Evolutionary conservation across 192 early-diverging fungal species (phyloP).

Genomic region (Borealophlyctis nickersoniae): DNA sequence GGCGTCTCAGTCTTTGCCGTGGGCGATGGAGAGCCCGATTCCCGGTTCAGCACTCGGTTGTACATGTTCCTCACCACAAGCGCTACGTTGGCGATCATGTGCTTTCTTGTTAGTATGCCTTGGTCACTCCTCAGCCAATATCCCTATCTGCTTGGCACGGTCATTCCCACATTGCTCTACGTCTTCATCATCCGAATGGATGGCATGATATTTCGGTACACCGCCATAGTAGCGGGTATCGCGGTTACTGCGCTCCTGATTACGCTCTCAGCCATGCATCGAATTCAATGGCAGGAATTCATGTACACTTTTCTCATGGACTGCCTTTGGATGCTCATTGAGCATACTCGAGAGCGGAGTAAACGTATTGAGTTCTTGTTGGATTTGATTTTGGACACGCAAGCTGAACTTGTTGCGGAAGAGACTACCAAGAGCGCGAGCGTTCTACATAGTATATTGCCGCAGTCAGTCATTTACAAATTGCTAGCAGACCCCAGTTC

Average conservation of each 20-base stretch:
- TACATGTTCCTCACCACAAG: slow-evolving; percentile 9
- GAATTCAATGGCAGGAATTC: slow-evolving; percentile 23
- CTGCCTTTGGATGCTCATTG: slow-evolving; percentile 15
- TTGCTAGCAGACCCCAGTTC: slow-evolving; percentile 36
- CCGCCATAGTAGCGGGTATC: neutral
- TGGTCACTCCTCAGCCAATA: slow-evolving; percentile 15
- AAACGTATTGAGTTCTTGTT: slow-evolving; percentile 28
- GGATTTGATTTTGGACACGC: slow-evolving; percentile 40
- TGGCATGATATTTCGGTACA: slow-evolving; percentile 22
- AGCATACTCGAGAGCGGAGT: slow-evolving; percentile 12
- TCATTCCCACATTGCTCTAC: slow-evolving; percentile 19
- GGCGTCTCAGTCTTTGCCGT: slow-evolving; percentile 13
- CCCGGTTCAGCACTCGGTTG: slow-evolving; percentile 6
- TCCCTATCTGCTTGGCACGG: slow-evolving; percentile 13
- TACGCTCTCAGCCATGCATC: neutral
- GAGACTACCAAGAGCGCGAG: slow-evolving; percentile 37
- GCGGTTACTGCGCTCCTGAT: slow-evolving; percentile 4
- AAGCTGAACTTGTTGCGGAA: slow-evolving; percentile 42
- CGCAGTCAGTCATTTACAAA: slow-evolving; percentile 41
- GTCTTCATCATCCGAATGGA: slow-evolving; percentile 30
- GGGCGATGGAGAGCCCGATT: slow-evolving; percentile 3
- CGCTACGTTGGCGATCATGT: slow-evolving; percentile 8
- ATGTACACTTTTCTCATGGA: slow-evolving; percentile 5
- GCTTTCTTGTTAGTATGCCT: slow-evolving; percentile 10
- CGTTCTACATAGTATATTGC: slow-evolving; percentile 44